A percentile compares a stretch with the other conserved stretches of the same genome.
Evolutionary conservation across 352 stramenopile species (phyloP).

Genomic region (Pythium guiyangense): DNA sequence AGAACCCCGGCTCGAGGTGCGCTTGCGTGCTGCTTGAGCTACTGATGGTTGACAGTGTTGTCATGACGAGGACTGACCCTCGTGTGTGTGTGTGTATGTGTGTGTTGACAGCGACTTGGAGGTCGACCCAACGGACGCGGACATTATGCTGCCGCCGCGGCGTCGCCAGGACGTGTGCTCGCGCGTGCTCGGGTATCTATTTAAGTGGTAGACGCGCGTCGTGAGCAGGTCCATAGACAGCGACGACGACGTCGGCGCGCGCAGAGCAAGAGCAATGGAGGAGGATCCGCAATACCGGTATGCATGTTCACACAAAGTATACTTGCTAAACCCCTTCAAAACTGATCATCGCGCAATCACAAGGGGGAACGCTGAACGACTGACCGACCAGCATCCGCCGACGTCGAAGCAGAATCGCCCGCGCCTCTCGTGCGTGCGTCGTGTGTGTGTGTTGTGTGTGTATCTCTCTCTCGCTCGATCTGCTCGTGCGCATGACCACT

Average conservation of each 20-base stretch:
- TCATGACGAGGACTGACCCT: not conserved
- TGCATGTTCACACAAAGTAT: no score
- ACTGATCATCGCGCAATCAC: not conserved
- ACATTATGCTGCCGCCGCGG: constrained; percentile 78
- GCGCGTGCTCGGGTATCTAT: constrained; percentile 75
- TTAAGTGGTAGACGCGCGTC: constrained; percentile 69
- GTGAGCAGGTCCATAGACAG: no score
- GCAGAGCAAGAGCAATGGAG: no score
- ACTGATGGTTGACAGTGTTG: not conserved
- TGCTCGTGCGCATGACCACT: not conserved
- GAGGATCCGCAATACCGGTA: no score
- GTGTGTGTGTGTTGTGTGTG: no score
- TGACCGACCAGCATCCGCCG: no score
- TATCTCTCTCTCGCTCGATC: not conserved
- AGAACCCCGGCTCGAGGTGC: constrained; percentile 37
- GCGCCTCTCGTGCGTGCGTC: not conserved
- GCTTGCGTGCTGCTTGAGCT: not conserved
- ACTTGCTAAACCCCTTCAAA: constrained; percentile 1
- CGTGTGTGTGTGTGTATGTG: no score
- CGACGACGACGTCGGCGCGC: no score
- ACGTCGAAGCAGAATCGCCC: no score
- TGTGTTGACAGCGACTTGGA: constrained; percentile 43
- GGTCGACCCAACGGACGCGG: constrained; percentile 66
- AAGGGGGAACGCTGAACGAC: no score
- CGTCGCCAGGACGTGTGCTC: constrained; percentile 79